These are phyloP conservation scores for Zanthoxylum bungeanum DNA, from an alignment of 345 rosid species.

Conservation along the genomic window DNA sequence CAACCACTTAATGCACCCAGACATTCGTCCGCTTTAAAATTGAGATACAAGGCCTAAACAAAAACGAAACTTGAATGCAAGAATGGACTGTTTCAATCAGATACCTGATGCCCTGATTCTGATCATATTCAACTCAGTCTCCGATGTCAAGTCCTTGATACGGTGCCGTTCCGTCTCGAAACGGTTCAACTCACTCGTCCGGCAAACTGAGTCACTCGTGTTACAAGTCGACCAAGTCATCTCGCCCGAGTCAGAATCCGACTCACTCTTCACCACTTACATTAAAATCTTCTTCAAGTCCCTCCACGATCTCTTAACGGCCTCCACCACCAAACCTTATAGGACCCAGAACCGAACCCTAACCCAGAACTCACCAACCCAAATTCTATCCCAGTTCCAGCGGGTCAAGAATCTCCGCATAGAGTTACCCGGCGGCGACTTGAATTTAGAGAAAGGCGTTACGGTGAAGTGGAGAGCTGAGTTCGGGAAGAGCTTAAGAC, in stretches of 20 bases:
- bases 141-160: conserved; percentile 43
- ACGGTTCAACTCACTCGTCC: conserved; percentile 47
- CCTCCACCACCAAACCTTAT: not conserved
- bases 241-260: conserved; percentile 31
- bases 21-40: not conserved
- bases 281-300: conserved; percentile 25
- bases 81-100: conserved; percentile 46
- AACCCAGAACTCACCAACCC: conserved; percentile 24
- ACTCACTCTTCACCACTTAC: conserved; percentile 26
- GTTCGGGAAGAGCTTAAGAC: conserved; percentile 33
- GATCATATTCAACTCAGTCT: conserved; percentile 39
- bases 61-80: not conserved
- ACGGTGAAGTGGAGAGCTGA: conserved; percentile 40
- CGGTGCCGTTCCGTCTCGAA: conserved; percentile 49
- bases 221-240: conserved; percentile 49
- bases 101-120: conserved; percentile 47
- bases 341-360: not conserved
- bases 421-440: conserved; percentile 42
- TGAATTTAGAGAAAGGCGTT: conserved; percentile 26
- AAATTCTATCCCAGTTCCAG: conserved; percentile 35
- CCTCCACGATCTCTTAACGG: conserved; percentile 19
- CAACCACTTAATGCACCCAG: not conserved
- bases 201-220: conserved; percentile 37
- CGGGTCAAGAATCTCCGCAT: conserved; percentile 37
- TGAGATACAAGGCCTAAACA: not conserved